Base-by-base conservation (phyloP, 2,329 filamentous ascomycete species). In the Fusarium chuoi region DNA sequence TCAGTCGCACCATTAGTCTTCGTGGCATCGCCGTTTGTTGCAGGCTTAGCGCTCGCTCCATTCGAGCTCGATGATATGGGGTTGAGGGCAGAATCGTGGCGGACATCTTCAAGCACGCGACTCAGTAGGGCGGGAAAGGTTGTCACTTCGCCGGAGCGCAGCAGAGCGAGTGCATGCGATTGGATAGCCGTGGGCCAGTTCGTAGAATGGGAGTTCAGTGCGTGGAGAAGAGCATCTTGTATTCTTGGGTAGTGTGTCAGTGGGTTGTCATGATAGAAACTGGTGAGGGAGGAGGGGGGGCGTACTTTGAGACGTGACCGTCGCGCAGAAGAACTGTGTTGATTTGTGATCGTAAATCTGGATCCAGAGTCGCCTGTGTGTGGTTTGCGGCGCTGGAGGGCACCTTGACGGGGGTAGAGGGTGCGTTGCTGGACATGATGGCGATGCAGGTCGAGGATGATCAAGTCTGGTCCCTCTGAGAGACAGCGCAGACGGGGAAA, bases 121-220 rank as follows among this genome's bases (percentile, higher is more conserved):
- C 84, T 82, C 70, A 92, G 85, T 36, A 92, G 88, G n/a, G 85
- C 85, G 5, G 89, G 89, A 79, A 91, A 92, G 10, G 87, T 90
- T 28, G 85, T 86, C 55, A 87, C 85, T 70, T 91, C 87, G 80
- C 89, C 89, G 49, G 85, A 87, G 70, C 90, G 90, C 30, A 92
- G 86, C 73, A 92, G 87, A 26, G 85, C 74, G 39, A 91, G 86
- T 44, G 90, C 90, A 81, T 91, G 89, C 62, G 83, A 81, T 77
- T 91, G 89, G 71, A 92, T 83, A 55, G 83, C 77, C 17, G 90
- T 90, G 5, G 90, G 89, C 90, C 90, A 92, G 84, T 92, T 90
- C 72, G 86, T 83, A 9, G 84, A 80, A 81, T 91, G 85, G 55
- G 89, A 83, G 80, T 92, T 84, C 59, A 92, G 88, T 68, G 87